phyloP scores from a whole-genome alignment of 192 early-diverging fungal species.

The Gigaspora rosea region DNA sequence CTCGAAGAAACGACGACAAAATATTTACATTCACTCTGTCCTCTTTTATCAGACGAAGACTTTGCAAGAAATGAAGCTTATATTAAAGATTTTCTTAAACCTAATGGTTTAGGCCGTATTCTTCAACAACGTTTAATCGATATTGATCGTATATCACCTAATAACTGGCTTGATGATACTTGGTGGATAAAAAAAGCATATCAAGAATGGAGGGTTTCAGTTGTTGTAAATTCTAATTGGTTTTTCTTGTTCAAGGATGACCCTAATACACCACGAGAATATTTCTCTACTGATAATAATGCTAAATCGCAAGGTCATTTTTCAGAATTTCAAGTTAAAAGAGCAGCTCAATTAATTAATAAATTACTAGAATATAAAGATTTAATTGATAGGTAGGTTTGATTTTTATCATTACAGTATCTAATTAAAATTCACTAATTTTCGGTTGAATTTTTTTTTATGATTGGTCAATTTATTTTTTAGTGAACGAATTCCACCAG shows the following conservation, averaged over 20 bases:
- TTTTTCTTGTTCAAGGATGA: constrained; percentile 74
- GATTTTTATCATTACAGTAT: no score
- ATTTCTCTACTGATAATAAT: constrained; percentile 36
- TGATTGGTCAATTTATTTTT: no score
- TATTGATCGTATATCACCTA: constrained; percentile 57
- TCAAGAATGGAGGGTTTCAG: constrained; percentile 76
- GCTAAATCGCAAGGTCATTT: constrained; percentile 50
- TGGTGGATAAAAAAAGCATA: constrained; percentile 77
- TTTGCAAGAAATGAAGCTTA: constrained; percentile 46
- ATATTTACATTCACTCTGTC: constrained; percentile 60
- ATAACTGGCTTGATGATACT: constrained; percentile 70
- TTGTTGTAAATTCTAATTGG: constrained; percentile 90
- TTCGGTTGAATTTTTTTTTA: no score
- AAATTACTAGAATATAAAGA: constrained; percentile 77
- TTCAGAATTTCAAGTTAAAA: constrained; percentile 74
- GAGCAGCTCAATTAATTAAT: constrained; percentile 74
- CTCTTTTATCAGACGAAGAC: constrained; percentile 53
- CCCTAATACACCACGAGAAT: constrained; percentile 49
- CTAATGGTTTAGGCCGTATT: constrained; percentile 46
- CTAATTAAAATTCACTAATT: no score
- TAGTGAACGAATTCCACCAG: constrained; percentile 56
- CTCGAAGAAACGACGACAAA: constrained; percentile 57
- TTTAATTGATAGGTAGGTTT: constrained; percentile 50
- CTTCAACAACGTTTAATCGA: constrained; percentile 67
- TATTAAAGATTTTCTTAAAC: constrained; percentile 52